A percentile compares a stretch with the other conserved stretches of the same genome.
Evolutionary conservation across 768 basidiomycete genomes (phyloP).

Genomic region (Hygrophoropsis aurantiaca): DNA sequence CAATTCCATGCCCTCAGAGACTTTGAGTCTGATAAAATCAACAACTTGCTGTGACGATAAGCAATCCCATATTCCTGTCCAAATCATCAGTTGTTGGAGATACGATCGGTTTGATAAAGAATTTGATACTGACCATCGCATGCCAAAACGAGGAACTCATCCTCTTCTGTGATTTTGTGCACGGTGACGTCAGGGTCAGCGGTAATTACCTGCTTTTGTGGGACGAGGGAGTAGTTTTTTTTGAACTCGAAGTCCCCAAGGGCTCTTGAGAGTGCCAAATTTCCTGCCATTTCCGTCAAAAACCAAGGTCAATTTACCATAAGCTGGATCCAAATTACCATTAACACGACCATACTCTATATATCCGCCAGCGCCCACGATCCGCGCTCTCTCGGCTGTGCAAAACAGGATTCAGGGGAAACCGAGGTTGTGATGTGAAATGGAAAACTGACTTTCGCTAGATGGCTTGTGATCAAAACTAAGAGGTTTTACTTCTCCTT

Average conservation of each 20-base stretch:
- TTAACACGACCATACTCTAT: slow-evolving; percentile 97
- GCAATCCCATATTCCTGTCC: slow-evolving; percentile 97
- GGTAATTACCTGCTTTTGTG: slow-evolving; percentile 94
- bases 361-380: slow-evolving; percentile 89
- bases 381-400: slow-evolving; percentile 80
- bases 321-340: slow-evolving; percentile 51
- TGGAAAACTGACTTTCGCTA: slow-evolving; percentile 61
- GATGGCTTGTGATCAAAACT: slow-evolving; percentile 97
- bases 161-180: slow-evolving; percentile 82
- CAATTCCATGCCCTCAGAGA: slow-evolving; percentile 78
- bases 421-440: background rate
- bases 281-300: slow-evolving; percentile 52
- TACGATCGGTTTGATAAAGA: background rate
- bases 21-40: slow-evolving; percentile 80
- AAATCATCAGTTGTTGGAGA: background rate
- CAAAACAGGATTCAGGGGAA: slow-evolving; percentile 5
- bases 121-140: slow-evolving; percentile 78
- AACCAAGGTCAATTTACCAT: slow-evolving; percentile 1
- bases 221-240: slow-evolving; percentile 77
- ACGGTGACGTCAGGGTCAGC: slow-evolving; percentile 87
- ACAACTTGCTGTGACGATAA: slow-evolving; percentile 89
- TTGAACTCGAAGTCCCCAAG: slow-evolving; percentile 99
- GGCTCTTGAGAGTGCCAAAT: slow-evolving; percentile 92
- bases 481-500: slow-evolving; percentile 84
- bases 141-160: slow-evolving; percentile 95